These are phyloP conservation scores for Hypoxylon sp. DNA, from an alignment of 2,329 filamentous ascomycete species.

Conservation along the genomic window DNA sequence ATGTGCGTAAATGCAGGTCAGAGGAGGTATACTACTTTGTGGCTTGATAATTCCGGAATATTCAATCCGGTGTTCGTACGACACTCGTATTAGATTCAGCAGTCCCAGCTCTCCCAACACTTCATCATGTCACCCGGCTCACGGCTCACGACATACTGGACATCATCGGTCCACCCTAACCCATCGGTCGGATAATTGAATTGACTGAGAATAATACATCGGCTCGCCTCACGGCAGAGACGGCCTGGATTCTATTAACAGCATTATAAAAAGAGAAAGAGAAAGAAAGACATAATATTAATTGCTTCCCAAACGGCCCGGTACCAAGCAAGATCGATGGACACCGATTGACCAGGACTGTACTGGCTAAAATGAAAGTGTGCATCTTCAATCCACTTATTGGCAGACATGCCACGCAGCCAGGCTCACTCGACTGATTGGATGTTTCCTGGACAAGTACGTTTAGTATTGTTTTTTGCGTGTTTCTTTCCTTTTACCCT, in stretches of 20 bases:
- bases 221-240: constrained; percentile 11
- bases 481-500: constrained; percentile 24
- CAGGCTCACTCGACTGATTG: constrained; percentile 33
- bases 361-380: constrained; percentile 43
- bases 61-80: constrained; percentile 28
- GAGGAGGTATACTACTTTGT: constrained; percentile 12
- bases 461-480: constrained; percentile 6
- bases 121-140: constrained; percentile 15
- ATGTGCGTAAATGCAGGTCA: constrained; percentile 17
- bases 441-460: constrained; percentile 11
- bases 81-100: constrained; percentile 36
- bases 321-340: constrained; percentile 27
- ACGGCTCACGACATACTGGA: constrained; percentile 5
- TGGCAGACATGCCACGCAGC: constrained; percentile 34
- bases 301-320: constrained; percentile 43
- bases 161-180: constrained; percentile 28
- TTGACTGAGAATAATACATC: constrained; percentile 19
- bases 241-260: constrained; percentile 20
- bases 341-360: constrained; percentile 16
- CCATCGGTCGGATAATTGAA: constrained; percentile 34
- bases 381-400: constrained; percentile 38
- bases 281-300: constrained; percentile 26
- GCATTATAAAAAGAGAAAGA: constrained; percentile 13
- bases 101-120: constrained; percentile 11
- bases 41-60: constrained; percentile 28